These are phyloP conservation scores for Teunomyces tritomae DNA, from an alignment of 805 yeast genomes.

Conservation along the genomic window DNA sequence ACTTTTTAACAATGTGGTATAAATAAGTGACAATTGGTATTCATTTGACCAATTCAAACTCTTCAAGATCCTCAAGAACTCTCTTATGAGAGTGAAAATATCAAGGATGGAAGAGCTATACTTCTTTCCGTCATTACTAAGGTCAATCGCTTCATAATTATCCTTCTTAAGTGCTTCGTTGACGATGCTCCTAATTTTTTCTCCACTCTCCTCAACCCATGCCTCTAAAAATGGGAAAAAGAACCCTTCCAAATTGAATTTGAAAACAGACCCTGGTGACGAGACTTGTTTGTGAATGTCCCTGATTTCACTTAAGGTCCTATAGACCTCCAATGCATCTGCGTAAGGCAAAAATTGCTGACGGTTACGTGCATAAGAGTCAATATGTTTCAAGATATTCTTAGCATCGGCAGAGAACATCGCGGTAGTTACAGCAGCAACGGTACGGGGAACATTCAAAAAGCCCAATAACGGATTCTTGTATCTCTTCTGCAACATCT, in stretches of 20 bases:
- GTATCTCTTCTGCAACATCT: constrained; percentile 56
- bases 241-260: constrained; percentile 52
- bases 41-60: constrained; percentile 65
- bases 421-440: constrained; percentile 47
- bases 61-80: constrained; percentile 54
- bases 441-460: constrained; percentile 49
- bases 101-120: constrained; percentile 66
- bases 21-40: constrained; percentile 58
- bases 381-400: constrained; percentile 50
- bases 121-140: constrained; percentile 36
- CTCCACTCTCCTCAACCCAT: constrained; percentile 46
- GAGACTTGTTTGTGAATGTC: constrained; percentile 49
- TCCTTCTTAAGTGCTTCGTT: constrained; percentile 59
- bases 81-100: constrained; percentile 60
- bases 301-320: constrained; percentile 50
- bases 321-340: constrained; percentile 59
- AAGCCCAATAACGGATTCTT: constrained; percentile 59
- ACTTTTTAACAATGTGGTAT: constrained; percentile 58
- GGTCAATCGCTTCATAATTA: constrained; percentile 50
- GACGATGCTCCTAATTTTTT: constrained; percentile 47
- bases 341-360: constrained; percentile 42
- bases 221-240: constrained; percentile 42
- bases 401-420: constrained; percentile 54
- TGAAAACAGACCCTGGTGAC: constrained; percentile 23
- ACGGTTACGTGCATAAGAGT: constrained; percentile 33